A percentile compares a stretch with the other conserved stretches of the same genome.
These are phyloP conservation scores for Cladosporium cucumerinum DNA, from an alignment of 2,329 filamentous ascomycete genomes.

Conservation along the genomic window DNA sequence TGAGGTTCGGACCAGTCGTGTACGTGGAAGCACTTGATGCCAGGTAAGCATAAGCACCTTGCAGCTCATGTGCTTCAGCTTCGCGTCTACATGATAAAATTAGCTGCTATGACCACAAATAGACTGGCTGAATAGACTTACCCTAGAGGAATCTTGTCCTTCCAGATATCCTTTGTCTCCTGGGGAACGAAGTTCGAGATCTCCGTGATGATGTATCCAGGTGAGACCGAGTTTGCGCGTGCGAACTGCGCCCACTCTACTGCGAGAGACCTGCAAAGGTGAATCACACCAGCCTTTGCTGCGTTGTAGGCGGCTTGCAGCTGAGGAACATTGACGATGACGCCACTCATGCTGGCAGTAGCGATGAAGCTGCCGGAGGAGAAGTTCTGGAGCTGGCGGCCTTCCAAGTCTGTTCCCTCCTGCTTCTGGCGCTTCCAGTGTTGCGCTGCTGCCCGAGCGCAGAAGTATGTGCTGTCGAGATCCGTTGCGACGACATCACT, in stretches of 20 bases:
- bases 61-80: slow-evolving; percentile 70
- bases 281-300: slow-evolving; percentile 37
- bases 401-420: slow-evolving; percentile 49
- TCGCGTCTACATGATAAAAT: slow-evolving; percentile 47
- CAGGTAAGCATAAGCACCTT: slow-evolving; percentile 78
- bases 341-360: slow-evolving; percentile 73
- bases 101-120: not conserved
- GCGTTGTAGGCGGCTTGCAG: slow-evolving; percentile 55
- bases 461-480: slow-evolving; percentile 73
- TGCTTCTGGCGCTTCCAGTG: slow-evolving; percentile 67
- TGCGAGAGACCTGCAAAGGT: slow-evolving; percentile 60
- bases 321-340: slow-evolving; percentile 73
- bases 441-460: slow-evolving; percentile 63
- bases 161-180: slow-evolving; percentile 70
- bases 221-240: slow-evolving; percentile 67
- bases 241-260: slow-evolving; percentile 75
- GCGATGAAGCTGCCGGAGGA: slow-evolving; percentile 53
- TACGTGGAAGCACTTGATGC: slow-evolving; percentile 77
- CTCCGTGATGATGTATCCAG: slow-evolving; percentile 73
- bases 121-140: slow-evolving; percentile 30
- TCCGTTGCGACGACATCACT: slow-evolving; percentile 65
- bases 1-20: slow-evolving; percentile 64
- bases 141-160: slow-evolving; percentile 75
- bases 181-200: slow-evolving; percentile 62
- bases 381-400: slow-evolving; percentile 37